Evolutionary conservation across 2,329 filamentous ascomycete genomes (phyloP), one percentile per base, ranked within the genome.

Genomic region (Tolypocladium sp.): DNA sequence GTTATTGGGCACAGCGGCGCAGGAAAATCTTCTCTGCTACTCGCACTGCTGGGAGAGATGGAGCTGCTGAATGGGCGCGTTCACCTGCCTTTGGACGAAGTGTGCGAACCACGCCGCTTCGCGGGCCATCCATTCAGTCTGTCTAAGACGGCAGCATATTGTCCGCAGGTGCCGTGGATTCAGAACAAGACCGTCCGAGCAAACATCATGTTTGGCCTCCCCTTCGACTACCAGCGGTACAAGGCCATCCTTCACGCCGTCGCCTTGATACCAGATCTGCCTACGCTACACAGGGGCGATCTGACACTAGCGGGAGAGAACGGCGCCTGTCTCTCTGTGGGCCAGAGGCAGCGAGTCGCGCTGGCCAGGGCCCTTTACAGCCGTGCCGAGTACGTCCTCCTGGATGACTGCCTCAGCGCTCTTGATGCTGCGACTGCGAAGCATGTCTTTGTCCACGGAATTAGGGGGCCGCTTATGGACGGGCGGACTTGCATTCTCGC

Each of bases 351-450:
- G 40, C 55, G 65, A 5, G 42, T 67, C 4, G 60, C 64, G 13
- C 33, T 67, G 1, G 65, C 63, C 7, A 59, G 66, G 15, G 66
- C 66, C n/a, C 58, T 67, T 0, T 68, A 67, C 54, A 63, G 64
- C 0, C 52, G 35, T 3, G 65, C 64, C 3, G 57, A 58, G 13
- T 54, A 59, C 5, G 40, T 68, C 17, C 6, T 92, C 9, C 75
- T 92, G 58, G 89, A 92, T 69, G 89, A 92, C 65, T 87, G 91
- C 27, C 89, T 92, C 70, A 87, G 84, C 66, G 84, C 88, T 2
- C 81, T 92, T 13, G 89, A 92, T 69, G 84, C 86, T 5, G 33
- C 44, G 9, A 61, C 57, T 13, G 53, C 53, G 20, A 40, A 17
- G 15, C 33, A 49, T 17, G 42, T 62, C 22, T 15, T 61, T 20